Conservation (phyloP, 2,329 filamentous ascomycete genomes). For the Cercospora sp. region DNA sequence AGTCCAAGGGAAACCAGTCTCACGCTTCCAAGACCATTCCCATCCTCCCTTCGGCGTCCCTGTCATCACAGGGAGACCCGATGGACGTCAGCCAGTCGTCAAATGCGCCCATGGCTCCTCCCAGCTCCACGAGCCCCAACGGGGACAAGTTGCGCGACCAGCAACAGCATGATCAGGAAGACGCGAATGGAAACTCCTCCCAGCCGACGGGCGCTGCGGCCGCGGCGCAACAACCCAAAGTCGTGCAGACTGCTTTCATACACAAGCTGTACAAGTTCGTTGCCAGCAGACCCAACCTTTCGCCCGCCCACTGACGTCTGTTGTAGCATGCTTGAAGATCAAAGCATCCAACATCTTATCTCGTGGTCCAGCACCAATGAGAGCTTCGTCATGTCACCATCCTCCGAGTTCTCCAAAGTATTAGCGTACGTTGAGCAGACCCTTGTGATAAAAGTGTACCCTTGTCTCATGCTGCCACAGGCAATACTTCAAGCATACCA, state of each 20-base stretch:
- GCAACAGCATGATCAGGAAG: slow-evolving; percentile 27
- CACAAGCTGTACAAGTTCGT: slow-evolving; percentile 97
- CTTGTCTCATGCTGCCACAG: slow-evolving; percentile 50
- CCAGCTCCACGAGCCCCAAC: slow-evolving; percentile 33
- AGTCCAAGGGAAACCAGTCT: slow-evolving; percentile 28
- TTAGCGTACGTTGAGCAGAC: slow-evolving; percentile 61
- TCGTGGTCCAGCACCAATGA: slow-evolving; percentile 93
- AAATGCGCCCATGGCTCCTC: slow-evolving; percentile 34
- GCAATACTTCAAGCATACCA: slow-evolving; percentile 99
- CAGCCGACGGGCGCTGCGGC: slow-evolving; percentile 61
- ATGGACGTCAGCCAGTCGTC: slow-evolving; percentile 37
- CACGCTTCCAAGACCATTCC: slow-evolving; percentile 34
- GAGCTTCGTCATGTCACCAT: slow-evolving; percentile 98
- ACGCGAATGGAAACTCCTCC: slow-evolving; percentile 46
- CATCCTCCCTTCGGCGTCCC: slow-evolving; percentile 35
- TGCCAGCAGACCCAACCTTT: neutral
- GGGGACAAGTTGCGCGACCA: slow-evolving; percentile 31
- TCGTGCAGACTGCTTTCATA: slow-evolving; percentile 97
- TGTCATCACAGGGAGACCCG: slow-evolving; percentile 27
- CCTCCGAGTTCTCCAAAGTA: slow-evolving; percentile 96
- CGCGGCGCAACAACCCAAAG: slow-evolving; percentile 89
- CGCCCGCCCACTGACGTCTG: slow-evolving; percentile 37
- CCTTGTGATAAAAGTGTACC: neutral
- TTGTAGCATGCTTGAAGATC: slow-evolving; percentile 90
- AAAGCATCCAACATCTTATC: slow-evolving; percentile 88